Percentiles rank a stretch among this genome's conserved stretches.
These are phyloP conservation scores for Aspergillus thermomutatus DNA, from an alignment of 2,329 filamentous ascomycete genomes.

Conservation along the genomic window DNA sequence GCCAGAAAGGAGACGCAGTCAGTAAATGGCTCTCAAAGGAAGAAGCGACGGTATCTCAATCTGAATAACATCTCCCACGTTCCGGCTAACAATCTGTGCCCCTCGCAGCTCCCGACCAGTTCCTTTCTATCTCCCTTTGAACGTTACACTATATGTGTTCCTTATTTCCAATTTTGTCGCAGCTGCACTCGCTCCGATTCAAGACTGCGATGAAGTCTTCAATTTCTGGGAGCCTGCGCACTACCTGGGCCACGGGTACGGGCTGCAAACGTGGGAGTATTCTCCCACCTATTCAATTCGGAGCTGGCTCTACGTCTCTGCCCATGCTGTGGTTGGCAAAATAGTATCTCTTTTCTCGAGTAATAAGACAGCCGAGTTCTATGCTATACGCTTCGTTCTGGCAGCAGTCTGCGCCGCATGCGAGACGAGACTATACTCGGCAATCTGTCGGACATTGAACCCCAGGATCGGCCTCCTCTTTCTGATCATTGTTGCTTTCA, in stretches of 20 bases:
- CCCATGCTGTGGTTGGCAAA: conserved; percentile 73
- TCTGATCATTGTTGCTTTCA: conserved; percentile 70
- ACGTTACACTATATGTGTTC: conserved; percentile 77
- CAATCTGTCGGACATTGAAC: conserved; percentile 72
- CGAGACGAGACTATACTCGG: conserved; percentile 77
- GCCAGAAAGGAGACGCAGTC: conserved; percentile 11
- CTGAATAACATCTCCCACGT: not conserved
- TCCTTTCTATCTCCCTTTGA: conserved; percentile 65
- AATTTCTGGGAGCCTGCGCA: conserved; percentile 99
- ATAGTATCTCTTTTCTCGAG: conserved; percentile 55
- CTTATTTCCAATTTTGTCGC: conserved; percentile 70
- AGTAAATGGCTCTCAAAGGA: conserved; percentile 12
- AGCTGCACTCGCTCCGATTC: conserved; percentile 81
- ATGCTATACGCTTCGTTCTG: conserved; percentile 73
- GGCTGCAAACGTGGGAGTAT: conserved; percentile 98
- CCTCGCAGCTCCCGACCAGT: conserved; percentile 27
- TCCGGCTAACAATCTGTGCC: conserved; percentile 4
- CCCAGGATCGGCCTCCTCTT: conserved; percentile 83
- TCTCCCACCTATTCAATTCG: conserved; percentile 91
- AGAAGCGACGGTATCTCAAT: conserved; percentile 27
- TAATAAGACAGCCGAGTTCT: conserved; percentile 68
- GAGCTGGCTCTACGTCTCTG: conserved; percentile 83
- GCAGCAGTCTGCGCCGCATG: conserved; percentile 74
- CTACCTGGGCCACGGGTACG: conserved; percentile 88
- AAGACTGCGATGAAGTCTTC: conserved; percentile 98